A percentile compares a stretch with the other conserved stretches of the same genome.
These are phyloP conservation scores for Neurospora cerealis DNA, from an alignment of 495 filamentous ascomycete species.

Conservation along the genomic window DNA sequence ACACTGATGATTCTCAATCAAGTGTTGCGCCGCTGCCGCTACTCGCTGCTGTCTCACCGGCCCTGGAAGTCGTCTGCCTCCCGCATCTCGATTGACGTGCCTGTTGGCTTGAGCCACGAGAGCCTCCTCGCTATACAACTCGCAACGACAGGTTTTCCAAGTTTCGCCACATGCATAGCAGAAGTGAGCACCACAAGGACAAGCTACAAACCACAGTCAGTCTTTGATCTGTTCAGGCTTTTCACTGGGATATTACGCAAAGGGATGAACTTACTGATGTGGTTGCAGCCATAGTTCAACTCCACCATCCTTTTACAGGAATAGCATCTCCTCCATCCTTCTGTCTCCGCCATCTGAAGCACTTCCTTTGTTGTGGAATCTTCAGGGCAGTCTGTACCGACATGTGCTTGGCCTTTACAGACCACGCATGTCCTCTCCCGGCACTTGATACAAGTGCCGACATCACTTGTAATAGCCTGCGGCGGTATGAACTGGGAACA, in stretches of 20 bases:
- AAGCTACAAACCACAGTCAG: slow-evolving; percentile 16
- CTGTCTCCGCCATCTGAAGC: slow-evolving; percentile 18
- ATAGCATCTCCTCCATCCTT: slow-evolving; percentile 36
- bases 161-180: slow-evolving; percentile 44
- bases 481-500: slow-evolving; percentile 39
- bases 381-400: slow-evolving; percentile 27
- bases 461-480: slow-evolving; percentile 17
- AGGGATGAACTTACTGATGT: slow-evolving; percentile 24
- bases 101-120: slow-evolving; percentile 22
- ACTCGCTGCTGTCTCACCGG: neutral
- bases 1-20: slow-evolving; percentile 16
- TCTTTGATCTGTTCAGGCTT: neutral
- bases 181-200: slow-evolving; percentile 44
- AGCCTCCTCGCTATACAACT: slow-evolving; percentile 27
- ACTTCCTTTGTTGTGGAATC: slow-evolving; percentile 27
- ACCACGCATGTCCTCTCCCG: slow-evolving; percentile 28
- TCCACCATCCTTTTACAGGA: slow-evolving; percentile 30
- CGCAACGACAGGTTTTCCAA: slow-evolving; percentile 44
- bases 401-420: slow-evolving; percentile 37
- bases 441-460: slow-evolving; percentile 35
- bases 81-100: slow-evolving; percentile 21
- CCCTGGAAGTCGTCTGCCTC: neutral
- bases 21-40: neutral
- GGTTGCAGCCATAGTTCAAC: slow-evolving; percentile 36
- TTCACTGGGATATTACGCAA: neutral